Evolutionary conservation across 129 eudicot genomes (phyloP).

Genomic region (Mikania micrantha): DNA sequence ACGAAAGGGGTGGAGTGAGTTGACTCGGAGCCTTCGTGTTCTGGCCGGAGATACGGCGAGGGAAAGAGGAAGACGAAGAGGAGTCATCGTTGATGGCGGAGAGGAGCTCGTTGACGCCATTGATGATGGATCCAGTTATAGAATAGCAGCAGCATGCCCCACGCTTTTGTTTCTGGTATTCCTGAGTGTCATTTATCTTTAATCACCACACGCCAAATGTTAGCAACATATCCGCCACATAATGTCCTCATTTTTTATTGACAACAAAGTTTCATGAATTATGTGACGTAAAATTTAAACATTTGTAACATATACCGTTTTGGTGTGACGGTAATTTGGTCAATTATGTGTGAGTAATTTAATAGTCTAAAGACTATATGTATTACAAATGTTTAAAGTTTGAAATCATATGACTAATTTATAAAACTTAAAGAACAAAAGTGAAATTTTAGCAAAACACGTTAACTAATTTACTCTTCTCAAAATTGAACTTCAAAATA

Average conservation of each 20-base stretch:
- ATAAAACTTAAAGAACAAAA: too few relatives aligned
- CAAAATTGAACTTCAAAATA: too few relatives aligned
- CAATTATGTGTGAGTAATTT: too few relatives aligned
- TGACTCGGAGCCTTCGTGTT: constrained; percentile 26
- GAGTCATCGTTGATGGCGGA: constrained; percentile 30
- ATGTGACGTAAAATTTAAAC: too few relatives aligned
- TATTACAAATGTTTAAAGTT: too few relatives aligned
- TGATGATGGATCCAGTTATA: background rate
- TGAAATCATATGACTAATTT: too few relatives aligned
- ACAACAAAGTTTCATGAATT: too few relatives aligned
- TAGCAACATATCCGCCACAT: constrained; percentile 53
- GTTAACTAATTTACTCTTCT: too few relatives aligned
- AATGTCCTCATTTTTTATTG: constrained; percentile 30
- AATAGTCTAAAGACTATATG: too few relatives aligned
- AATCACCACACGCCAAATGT: constrained; percentile 18
- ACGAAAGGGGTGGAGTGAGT: constrained; percentile 27
- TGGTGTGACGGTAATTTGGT: too few relatives aligned
- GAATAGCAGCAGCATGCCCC: background rate
- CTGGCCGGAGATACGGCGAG: background rate
- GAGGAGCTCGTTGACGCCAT: constrained; percentile 10
- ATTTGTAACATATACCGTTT: too few relatives aligned
- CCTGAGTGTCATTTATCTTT: background rate
- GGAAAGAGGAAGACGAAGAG: constrained; percentile 27
- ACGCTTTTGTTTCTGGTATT: background rate
- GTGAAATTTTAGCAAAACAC: too few relatives aligned